Evolutionary conservation across 2,329 filamentous ascomycete genomes (phyloP), one percentile per base, ranked within the genome.

Genomic region (Xylariaceae sp.): DNA sequence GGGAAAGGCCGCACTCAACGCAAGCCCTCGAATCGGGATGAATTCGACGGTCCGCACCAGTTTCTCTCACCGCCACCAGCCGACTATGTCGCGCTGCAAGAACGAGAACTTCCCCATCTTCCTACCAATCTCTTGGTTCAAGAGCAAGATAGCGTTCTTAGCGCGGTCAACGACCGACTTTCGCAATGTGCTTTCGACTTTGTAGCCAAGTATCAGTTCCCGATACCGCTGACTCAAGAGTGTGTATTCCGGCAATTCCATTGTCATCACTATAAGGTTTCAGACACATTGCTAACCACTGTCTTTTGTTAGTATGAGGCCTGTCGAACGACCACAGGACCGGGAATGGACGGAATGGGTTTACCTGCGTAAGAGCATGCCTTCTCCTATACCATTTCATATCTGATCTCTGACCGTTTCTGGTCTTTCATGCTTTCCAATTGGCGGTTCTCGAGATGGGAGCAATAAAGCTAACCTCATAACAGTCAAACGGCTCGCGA

Each of bases 341-440:
- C 62, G 66, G 56, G 90, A 94, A 70, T 95, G 90, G 90, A 93
- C 89, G 42, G 90, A 95, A 73, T 95, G 90, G 90, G 90, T 93
- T 50, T 90, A 92, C 69, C 80, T 95, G 53, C 77, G 22, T 28
- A 28, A 28, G 22, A 28, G 7, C 22, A 28, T 7, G 22, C 22
- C 22, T 28, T 28, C 22, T 28, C 22, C 22, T 28, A 28, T 28
- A 28, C 22, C 22, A 28, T 28, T 28, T 28, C 7, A 28, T 7
- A 28, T 28, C 22, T 5, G 7, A 28, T 7, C 22, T 28, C 22
- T 28, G 7, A 28, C 4, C 4, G 22, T 4, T 28, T 7, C 22
- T 28, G 22, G 22, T 28, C 22, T 5, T 28, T 28, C 22, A 28
- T 28, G 22, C 22, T 28, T 7, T 28, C 7, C 22, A 28, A 28